Percentiles rank a stretch among this genome's conserved stretches.
phyloP scores from a whole-genome alignment of 495 filamentous ascomycete genomes.

The Tirmania nivea region DNA sequence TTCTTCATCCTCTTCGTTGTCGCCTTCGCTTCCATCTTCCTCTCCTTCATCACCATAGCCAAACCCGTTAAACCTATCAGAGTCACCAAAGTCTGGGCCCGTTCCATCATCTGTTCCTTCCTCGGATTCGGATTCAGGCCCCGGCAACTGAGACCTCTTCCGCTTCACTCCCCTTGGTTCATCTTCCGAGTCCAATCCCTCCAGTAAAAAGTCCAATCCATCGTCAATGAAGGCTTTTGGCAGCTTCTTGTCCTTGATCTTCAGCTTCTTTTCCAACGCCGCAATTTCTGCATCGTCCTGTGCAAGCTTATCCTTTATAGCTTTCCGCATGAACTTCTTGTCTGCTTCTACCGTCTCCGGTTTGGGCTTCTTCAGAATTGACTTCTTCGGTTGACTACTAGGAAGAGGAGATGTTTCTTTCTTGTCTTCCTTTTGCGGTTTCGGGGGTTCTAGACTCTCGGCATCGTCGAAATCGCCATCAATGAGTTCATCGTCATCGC shows the following conservation, averaged over 20 bases:
- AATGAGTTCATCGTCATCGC: constrained; percentile 15
- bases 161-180: constrained; percentile 38
- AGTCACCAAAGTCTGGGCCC: constrained; percentile 5
- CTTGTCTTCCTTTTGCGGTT: constrained; percentile 14
- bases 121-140: constrained; percentile 7
- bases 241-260: constrained; percentile 54
- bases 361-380: constrained; percentile 26
- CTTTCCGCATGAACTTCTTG: constrained; percentile 27
- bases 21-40: constrained; percentile 23
- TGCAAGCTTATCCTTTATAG: constrained; percentile 39
- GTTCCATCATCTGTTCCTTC: constrained; percentile 19
- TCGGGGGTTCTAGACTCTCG: constrained; percentile 10
- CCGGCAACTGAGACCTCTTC: constrained; percentile 21
- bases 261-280: constrained; percentile 70
- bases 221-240: constrained; percentile 65
- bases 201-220: constrained; percentile 58
- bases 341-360: constrained; percentile 1
- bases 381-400: constrained; percentile 18
- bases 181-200: constrained; percentile 44
- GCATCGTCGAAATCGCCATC: constrained; percentile 9
- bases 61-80: constrained; percentile 17
- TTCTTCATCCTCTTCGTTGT: constrained; percentile 10
- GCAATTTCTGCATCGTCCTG: constrained; percentile 75
- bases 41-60: constrained; percentile 18
- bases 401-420: constrained; percentile 11